Conservation (phyloP, 116 monocot genomes). For the Dioscorea cayenensis region DNA sequence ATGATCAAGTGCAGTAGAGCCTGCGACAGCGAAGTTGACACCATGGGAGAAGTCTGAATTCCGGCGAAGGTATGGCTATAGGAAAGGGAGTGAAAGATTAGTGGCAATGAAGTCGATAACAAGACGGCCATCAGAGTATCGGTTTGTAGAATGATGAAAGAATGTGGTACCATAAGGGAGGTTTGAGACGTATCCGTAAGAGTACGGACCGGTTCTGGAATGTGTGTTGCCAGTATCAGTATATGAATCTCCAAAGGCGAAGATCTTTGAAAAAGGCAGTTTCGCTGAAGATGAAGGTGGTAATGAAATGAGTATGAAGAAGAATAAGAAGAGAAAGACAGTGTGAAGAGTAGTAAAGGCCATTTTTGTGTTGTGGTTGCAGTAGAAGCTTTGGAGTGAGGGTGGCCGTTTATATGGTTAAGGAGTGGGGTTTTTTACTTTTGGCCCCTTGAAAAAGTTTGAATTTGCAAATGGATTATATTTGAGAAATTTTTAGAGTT, state of each 20-base stretch:
- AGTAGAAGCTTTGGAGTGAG: background rate
- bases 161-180: conserved; percentile 82
- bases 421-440: background rate
- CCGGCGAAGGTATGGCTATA: conserved; percentile 53
- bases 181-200: conserved; percentile 57
- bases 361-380: background rate
- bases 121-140: conserved; percentile 92
- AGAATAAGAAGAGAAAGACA: conserved; percentile 4
- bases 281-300: conserved; percentile 1
- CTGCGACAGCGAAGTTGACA: conserved; percentile 88
- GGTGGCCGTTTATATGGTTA: conserved; percentile 6
- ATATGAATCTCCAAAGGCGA: conserved; percentile 86
- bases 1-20: conserved; percentile 64
- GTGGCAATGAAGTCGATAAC: conserved; percentile 77
- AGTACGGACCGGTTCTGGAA: conserved; percentile 33
- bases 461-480: too few relatives aligned
- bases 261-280: conserved; percentile 57
- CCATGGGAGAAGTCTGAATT: conserved; percentile 39
- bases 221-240: conserved; percentile 89
- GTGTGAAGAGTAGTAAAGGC: background rate
- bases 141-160: conserved; percentile 77
- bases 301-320: background rate
- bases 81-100: conserved; percentile 52
- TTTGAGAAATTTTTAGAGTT: too few relatives aligned
- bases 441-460: too few relatives aligned